A percentile compares a stretch with the other conserved stretches of the same genome.
Conservation (phyloP, 2,329 filamentous ascomycete species). For the Arachnomyces sp. region DNA sequence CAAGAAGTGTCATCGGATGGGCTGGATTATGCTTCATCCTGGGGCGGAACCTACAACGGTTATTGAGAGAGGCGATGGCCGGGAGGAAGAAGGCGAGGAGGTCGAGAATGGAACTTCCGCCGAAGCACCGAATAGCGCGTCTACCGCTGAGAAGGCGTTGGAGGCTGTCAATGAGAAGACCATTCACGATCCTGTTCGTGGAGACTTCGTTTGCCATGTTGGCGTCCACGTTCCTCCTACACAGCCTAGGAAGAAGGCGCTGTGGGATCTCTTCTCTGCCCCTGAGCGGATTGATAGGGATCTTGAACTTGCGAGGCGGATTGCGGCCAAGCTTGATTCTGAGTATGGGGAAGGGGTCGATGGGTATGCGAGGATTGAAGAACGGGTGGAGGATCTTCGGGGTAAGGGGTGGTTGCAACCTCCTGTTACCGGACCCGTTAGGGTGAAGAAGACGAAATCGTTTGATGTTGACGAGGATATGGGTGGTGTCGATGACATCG, state of each 20-base stretch:
- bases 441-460: slow-evolving; percentile 48
- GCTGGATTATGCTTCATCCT: slow-evolving; percentile 94
- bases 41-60: slow-evolving; percentile 59
- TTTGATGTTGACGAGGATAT: slow-evolving; percentile 35
- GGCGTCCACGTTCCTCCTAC: slow-evolving; percentile 87
- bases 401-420: slow-evolving; percentile 71
- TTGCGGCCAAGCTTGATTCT: slow-evolving; percentile 76
- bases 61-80: slow-evolving; percentile 64
- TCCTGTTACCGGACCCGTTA: slow-evolving; percentile 35
- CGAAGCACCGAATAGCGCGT: slow-evolving; percentile 25
- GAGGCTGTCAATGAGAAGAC: slow-evolving; percentile 97
- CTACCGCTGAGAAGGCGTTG: slow-evolving; percentile 74
- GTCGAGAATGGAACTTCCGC: slow-evolving; percentile 31
- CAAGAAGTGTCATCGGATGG: slow-evolving; percentile 95
- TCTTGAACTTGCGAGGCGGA: slow-evolving; percentile 69
- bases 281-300: slow-evolving; percentile 92
- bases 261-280: slow-evolving; percentile 94
- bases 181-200: slow-evolving; percentile 85
- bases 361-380: slow-evolving; percentile 72
- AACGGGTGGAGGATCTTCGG: slow-evolving; percentile 74
- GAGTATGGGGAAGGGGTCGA: slow-evolving; percentile 73
- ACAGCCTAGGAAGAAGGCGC: slow-evolving; percentile 82
- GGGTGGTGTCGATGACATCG: slow-evolving; percentile 34
- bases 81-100: slow-evolving; percentile 59
- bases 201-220: slow-evolving; percentile 95